These are phyloP conservation scores for Nemania sp. DNA, from an alignment of 2,329 filamentous ascomycete species.

Conservation along the genomic window DNA sequence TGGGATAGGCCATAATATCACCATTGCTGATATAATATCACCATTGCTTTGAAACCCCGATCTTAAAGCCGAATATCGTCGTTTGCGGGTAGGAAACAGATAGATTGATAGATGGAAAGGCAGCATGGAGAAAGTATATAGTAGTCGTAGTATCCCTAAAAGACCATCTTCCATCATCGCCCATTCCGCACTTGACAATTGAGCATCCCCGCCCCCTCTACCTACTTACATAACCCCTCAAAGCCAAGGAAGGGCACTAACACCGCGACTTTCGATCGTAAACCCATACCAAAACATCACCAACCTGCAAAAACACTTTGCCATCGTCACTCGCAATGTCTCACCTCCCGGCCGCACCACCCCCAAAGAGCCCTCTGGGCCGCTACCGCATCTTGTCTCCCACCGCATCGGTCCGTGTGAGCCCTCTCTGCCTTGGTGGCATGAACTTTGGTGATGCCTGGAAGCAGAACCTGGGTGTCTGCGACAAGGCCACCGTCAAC, in stretches of 20 bases:
- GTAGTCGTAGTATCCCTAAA: too few species aligned
- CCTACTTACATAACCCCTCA: too few species aligned
- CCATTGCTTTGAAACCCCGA: neutral
- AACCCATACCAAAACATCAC: neutral
- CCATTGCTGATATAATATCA: neutral
- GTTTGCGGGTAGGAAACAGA: neutral
- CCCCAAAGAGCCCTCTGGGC: constrained; percentile 70
- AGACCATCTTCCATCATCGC: neutral
- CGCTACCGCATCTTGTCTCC: constrained; percentile 76
- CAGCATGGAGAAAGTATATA: too few species aligned
- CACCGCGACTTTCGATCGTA: too few species aligned
- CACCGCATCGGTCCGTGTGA: constrained; percentile 74
- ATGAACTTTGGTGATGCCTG: constrained; percentile 70
- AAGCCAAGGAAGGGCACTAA: too few species aligned
- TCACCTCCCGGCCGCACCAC: constrained; percentile 52
- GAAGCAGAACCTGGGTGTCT: constrained; percentile 71
- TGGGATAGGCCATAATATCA: neutral
- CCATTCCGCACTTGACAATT: neutral
- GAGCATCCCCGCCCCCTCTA: too few species aligned
- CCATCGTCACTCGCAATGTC: constrained; percentile 46
- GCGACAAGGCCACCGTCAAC: constrained; percentile 71
- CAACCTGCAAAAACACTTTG: too few species aligned
- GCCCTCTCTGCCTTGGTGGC: constrained; percentile 71
- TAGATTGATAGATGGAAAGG: too few species aligned
- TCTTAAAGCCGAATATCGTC: neutral